These are phyloP conservation scores for Obelidium mucronatum DNA, from an alignment of 192 early-diverging fungal species.

Conservation along the genomic window DNA sequence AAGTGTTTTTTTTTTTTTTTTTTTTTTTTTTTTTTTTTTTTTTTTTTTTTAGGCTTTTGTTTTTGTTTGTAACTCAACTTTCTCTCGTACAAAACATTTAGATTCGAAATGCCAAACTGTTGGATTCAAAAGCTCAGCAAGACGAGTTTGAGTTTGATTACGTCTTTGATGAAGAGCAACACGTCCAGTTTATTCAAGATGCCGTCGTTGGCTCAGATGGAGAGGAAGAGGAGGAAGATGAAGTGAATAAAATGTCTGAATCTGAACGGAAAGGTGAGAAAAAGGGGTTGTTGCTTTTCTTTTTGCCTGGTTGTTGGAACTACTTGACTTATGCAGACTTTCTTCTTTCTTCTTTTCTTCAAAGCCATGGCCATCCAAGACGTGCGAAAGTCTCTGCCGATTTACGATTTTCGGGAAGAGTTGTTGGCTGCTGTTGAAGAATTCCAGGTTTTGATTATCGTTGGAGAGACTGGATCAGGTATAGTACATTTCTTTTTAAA, in stretches of 20 bases:
- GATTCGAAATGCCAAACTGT: conserved; percentile 54
- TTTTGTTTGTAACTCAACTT: not conserved
- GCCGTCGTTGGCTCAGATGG: conserved; percentile 51
- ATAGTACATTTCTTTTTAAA: too few species aligned
- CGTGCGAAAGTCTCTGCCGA: conserved; percentile 86
- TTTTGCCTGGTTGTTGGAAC: not conserved
- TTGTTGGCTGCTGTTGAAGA: conserved; percentile 85
- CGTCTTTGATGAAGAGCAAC: conserved; percentile 88
- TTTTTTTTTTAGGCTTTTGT: too few species aligned
- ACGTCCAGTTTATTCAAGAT: conserved; percentile 90
- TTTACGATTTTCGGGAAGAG: conserved; percentile 86
- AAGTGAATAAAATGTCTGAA: conserved; percentile 51
- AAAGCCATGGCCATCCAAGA: conserved; percentile 74
- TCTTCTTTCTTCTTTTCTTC: not conserved
- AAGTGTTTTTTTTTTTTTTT: too few species aligned
- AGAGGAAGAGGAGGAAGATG: conserved; percentile 29
- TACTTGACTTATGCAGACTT: not conserved
- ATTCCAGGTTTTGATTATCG: conserved; percentile 90
- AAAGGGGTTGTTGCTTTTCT: not conserved
- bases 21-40: conserved; percentile 7
- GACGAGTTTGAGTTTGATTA: conserved; percentile 85
- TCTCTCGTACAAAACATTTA: too few species aligned
- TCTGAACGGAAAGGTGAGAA: conserved; percentile 71
- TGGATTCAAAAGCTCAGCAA: conserved; percentile 31
- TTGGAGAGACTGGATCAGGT: conserved; percentile 92